Conservation (phyloP, 2,329 filamentous ascomycete species). For the Aspergillus quadrilineatus region DNA sequence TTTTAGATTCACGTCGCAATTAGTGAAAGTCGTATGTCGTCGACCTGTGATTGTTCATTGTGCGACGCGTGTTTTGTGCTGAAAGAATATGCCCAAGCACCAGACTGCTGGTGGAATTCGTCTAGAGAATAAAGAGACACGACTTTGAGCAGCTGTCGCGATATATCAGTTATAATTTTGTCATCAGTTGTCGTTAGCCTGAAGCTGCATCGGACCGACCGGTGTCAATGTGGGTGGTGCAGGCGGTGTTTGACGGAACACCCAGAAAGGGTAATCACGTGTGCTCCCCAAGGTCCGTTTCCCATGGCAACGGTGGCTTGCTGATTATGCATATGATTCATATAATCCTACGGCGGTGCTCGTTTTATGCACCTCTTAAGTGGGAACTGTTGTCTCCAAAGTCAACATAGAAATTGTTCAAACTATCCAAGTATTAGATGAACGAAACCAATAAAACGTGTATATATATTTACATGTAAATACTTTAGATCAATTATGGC, state of each 20-base stretch:
- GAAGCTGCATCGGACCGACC: constrained; percentile 3
- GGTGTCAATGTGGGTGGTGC: not conserved
- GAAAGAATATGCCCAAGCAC: not conserved
- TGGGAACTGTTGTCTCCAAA: not conserved
- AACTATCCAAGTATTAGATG: not conserved
- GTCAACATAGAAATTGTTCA: not conserved
- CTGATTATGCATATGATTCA: not conserved
- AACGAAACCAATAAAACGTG: not conserved
- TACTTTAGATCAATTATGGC: not conserved
- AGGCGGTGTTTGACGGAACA: constrained; percentile 4
- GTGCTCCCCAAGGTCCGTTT: not conserved
- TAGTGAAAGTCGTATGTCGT: not conserved
- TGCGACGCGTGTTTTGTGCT: not conserved
- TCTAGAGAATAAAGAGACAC: not conserved
- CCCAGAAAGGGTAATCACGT: constrained; percentile 15
- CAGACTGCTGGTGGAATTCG: not conserved
- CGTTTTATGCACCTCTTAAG: not conserved
- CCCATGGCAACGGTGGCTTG: constrained; percentile 8
- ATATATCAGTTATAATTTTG: not conserved
- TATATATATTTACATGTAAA: not conserved
- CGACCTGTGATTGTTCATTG: not conserved
- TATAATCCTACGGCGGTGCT: not conserved
- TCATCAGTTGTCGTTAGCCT: constrained; percentile 8
- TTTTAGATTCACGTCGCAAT: not conserved
- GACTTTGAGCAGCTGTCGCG: not conserved